Evolutionary conservation across 768 basidiomycete genomes (phyloP), one percentile per base, ranked within the genome.

Genomic region (Coprinopsis marcescibilis): DNA sequence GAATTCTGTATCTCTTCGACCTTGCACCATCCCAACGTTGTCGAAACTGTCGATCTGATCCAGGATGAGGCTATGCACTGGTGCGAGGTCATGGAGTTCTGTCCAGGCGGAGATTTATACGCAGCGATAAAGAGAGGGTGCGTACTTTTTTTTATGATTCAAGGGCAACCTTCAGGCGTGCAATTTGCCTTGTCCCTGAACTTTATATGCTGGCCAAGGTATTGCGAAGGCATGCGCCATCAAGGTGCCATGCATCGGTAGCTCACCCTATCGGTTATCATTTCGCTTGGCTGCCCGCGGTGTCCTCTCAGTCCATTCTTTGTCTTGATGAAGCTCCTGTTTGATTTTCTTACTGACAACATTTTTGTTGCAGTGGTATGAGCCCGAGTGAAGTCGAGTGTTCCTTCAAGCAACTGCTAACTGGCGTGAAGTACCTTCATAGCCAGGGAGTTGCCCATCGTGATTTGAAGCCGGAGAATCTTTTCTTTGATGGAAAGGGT

Each of bases 41-140:
- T 98, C 60, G 94, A 98, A 71, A 99, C 95, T 4, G 95, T 99
- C 49, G 95, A 99, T 65, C 83, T 99, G 49, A 88, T 99, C n/a
- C 96, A 99, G 58, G 96, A 99, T 65, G 95, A 99, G 67, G 79
- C 71, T 52, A 84, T 90, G 52, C 84, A 92, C 60, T 99, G 95
- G 95, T 99, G 95, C 61, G 96, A 98, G 64, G 95, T 99, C 37
- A 98, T 99, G 95, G 96, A 98, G 65, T 99, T 92, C 62, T 99
- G 95, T 60, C 93, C 93, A 3, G 96, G 96, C 35, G 95, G 95
- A 2, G 95, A 99, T 68, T 75, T 99, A 27, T 99, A 99, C 62
- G 94, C 94, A 21, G 95, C 93, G 29, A 99, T 99, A 70, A 97
- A 97, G 80, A 93, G 90, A 65, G 95, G 95, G 71, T 71, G 62